phyloP scores from a whole-genome alignment of 2,329 filamentous ascomycete species.

The Aspergillus eucalypticola region DNA sequence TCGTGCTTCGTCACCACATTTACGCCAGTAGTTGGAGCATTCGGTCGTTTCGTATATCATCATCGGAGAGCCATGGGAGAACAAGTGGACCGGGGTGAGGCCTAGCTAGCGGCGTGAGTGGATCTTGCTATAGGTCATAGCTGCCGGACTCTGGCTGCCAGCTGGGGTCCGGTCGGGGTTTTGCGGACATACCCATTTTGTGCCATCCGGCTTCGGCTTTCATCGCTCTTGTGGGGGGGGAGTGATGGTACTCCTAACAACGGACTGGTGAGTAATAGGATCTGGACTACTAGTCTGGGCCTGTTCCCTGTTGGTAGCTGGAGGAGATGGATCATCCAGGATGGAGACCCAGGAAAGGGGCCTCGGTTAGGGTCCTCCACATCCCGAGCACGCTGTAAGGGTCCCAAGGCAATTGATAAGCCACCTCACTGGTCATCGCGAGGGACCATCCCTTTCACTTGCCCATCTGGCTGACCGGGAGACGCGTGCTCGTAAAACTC shows the following conservation, averaged over 20 bases:
- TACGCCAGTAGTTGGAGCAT: background rate
- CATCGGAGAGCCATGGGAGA: slow-evolving; percentile 1
- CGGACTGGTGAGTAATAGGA: no score
- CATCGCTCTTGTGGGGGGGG: no score
- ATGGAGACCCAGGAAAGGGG: background rate
- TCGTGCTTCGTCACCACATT: background rate
- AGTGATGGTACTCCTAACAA: no score
- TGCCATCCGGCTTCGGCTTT: no score
- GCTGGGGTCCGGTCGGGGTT: background rate
- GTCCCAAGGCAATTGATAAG: background rate
- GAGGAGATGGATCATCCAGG: background rate
- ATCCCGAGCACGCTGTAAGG: slow-evolving; percentile 7
- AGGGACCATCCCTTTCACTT: background rate
- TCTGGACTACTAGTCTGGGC: slow-evolving; percentile 57
- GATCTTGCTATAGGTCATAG: background rate
- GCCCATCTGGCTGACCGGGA: background rate
- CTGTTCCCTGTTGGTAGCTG: slow-evolving; percentile 5
- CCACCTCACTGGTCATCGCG: background rate
- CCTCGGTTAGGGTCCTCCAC: background rate
- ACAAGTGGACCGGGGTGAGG: background rate
- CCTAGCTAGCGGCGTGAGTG: background rate
- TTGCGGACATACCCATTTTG: no score
- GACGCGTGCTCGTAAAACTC: background rate
- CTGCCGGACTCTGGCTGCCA: no score
- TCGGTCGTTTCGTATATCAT: background rate